Percentiles rank a stretch among this genome's conserved stretches.
Evolutionary conservation across 176 grass and related monocot genomes (phyloP).

Genomic region (Zoysia pacifica): DNA sequence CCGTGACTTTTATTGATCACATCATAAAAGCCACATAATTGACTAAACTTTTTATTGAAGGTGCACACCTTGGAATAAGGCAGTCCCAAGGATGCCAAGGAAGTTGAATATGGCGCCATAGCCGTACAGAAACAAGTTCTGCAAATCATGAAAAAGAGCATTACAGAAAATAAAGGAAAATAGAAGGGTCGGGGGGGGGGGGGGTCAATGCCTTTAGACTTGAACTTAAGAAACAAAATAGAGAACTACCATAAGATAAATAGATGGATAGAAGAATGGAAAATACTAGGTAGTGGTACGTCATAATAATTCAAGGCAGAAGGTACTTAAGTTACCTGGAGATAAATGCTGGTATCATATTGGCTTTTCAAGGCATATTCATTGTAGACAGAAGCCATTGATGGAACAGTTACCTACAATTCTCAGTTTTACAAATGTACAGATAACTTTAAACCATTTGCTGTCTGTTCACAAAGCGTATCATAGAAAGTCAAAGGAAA

Average conservation of each 20-base stretch:
- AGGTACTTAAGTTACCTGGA: conserved; percentile 60
- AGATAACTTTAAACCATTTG: background rate
- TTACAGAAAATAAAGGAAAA: conserved; percentile 1
- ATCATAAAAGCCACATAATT: background rate
- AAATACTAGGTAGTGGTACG: conserved; percentile 14
- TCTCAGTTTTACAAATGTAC: conserved; percentile 25
- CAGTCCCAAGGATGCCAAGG: conserved; percentile 84
- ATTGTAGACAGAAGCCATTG: conserved; percentile 96
- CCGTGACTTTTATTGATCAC: no score
- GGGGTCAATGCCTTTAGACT: background rate
- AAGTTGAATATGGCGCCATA: conserved; percentile 99
- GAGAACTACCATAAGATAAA: conserved; percentile 9
- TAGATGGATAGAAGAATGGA: conserved; percentile 13
- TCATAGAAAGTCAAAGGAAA: background rate
- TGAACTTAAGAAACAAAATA: conserved; percentile 9
- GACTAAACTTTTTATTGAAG: conserved; percentile 23
- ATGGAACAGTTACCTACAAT: conserved; percentile 90
- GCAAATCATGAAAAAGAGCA: conserved; percentile 34
- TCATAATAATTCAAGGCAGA: background rate
- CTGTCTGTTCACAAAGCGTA: background rate
- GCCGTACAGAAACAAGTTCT: conserved; percentile 98
- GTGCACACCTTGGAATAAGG: conserved; percentile 77
- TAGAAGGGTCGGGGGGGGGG: background rate
- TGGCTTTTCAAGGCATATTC: conserved; percentile 99
- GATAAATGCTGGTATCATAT: conserved; percentile 98